Base-by-base conservation (phyloP, 2,329 filamentous ascomycete genomes). In the Trichoderma sp. region DNA sequence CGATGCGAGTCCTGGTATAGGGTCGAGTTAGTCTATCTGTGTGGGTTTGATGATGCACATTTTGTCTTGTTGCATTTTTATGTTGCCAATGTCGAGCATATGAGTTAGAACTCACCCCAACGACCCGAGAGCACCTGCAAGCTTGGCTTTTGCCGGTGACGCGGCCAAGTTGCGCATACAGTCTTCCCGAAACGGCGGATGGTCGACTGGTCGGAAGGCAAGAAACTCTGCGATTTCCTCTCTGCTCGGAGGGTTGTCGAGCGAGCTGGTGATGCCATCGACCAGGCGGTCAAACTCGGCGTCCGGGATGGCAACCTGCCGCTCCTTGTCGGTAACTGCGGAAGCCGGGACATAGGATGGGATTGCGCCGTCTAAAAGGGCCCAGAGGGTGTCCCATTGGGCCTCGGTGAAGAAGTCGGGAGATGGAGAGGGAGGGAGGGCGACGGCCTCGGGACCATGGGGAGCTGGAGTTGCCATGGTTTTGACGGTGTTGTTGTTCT, bases 291-390 rank as follows among this genome's bases (percentile, higher is more conserved):
- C 79, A 70, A 87, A 86, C 57, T 85, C 81, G n/a, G 77, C 77
- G 63, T 86, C 81, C 0, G 84, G 75, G 13, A 89, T 78, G 17
- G 76, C 75, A 17, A 87, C 76, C 68, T 85, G 81, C 37, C 72
- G 76, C 4, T 75, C 73, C 25, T 74, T 73, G 72, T 85, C 81
- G 13, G 74, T 74, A 22, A 77, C 72, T 22, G 76, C 72, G 19
- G 81, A 77, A 15, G 80, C 78, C 15, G 81, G 74, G 22, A 80
- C 82, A 69, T 92, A 81, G 22, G 88, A 84, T 2, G 90, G 89
- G 35, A 92, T 78, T 19, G 87, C 77, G n/a, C 84, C 85, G 70
- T 89, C 86, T 48, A 88, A 76, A 7, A 89, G 76, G 2, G 86
- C 80, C 71, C 84, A 80, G 50, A 89, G 73, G 2, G 84, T 83